phyloP scores from a whole-genome alignment of 805 yeast species.

The Candida methanosorbosa region DNA sequence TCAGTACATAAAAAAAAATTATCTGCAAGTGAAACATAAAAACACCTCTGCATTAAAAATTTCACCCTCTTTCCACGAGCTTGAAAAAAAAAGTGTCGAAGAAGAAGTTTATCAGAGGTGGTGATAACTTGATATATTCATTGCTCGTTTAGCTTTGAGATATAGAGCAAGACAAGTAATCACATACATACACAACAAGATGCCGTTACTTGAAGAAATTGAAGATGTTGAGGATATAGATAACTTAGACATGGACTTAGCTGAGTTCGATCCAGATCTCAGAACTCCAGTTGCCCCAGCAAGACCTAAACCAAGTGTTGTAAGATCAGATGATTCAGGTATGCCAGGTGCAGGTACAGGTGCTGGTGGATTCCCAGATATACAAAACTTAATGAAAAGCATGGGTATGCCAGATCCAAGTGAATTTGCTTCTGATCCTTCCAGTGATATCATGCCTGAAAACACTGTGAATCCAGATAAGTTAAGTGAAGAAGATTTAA shows the following conservation, averaged over 20 bases:
- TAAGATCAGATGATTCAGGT: slow-evolving; percentile 40
- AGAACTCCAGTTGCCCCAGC: slow-evolving; percentile 65
- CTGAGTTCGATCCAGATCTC: slow-evolving; percentile 73
- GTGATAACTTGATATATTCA: no score
- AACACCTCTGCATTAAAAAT: no score
- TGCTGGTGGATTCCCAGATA: slow-evolving; percentile 3
- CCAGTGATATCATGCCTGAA: slow-evolving; percentile 3
- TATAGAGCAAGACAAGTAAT: no score
- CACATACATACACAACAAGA: slow-evolving; percentile 17
- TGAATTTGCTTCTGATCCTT: slow-evolving; percentile 4
- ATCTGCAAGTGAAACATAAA: no score
- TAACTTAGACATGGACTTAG: slow-evolving; percentile 87
- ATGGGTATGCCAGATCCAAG: slow-evolving; percentile 16
- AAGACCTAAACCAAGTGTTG: slow-evolving; percentile 48
- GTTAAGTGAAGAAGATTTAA: slow-evolving; percentile 47
- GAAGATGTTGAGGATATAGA: slow-evolving; percentile 79
- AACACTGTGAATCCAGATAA: slow-evolving; percentile 10
- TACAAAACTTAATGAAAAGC: slow-evolving; percentile 14
- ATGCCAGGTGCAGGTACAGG: slow-evolving; percentile 16
- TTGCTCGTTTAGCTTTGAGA: no score
- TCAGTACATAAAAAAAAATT: no score
- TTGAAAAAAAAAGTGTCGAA: no score
- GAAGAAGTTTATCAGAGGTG: no score
- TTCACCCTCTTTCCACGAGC: no score
- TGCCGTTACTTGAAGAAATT: slow-evolving; percentile 70